Base-by-base conservation (phyloP, 768 basidiomycete genomes). In the Dentipellis sp. region DNA sequence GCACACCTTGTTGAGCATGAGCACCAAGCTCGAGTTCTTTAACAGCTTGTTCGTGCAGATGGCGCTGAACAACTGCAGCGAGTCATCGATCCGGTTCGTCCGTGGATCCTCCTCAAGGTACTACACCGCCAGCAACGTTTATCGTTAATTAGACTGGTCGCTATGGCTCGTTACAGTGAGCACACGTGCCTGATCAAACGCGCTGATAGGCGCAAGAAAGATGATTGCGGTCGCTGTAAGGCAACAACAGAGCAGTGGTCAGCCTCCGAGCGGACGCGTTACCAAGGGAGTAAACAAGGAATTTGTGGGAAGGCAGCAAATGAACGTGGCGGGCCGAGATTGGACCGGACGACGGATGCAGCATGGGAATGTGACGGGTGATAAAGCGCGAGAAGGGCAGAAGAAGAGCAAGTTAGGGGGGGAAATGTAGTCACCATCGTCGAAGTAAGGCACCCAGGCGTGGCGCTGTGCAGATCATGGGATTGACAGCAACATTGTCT, bases 51-150 rank as follows among this genome's bases (percentile, higher is more conserved):
- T 92, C 36, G 86, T 84, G 65, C 89, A 91, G 10, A 92, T 89
- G 63, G 89, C 79, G 4, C 88, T 91, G 68, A 91, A 93, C 21
- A 92, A 74, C 69, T 90, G 90, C n/a, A 93, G 70, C 0, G 90
- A 91, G 66, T 93, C 91, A 59, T 92, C 88, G 35, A 93, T 89
- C 50, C 91, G 75, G 62, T 93, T 93, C 40, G 86, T 86, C 56
- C 85, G 78, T 29, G 86, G 85, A 64, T 93, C 91, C 72, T 93
- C 91, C 65, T 91, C 87, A 21, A 93, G 75, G 67, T 91, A 91
- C 88, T 92, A 62, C 19, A 17, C 50, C 17, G 34, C n/a, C 21
- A 6, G 40, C 29, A 29, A 29, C 29, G 6, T 14, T 10, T n/a
- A 19, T 57, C 29, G 6, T 14, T 10, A 17, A 19, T 57, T 19